Evolutionary conservation across 352 stramenopile genomes (phyloP), one percentile per base, ranked within the genome.

Genomic region (Elongisporangium anandrum): DNA sequence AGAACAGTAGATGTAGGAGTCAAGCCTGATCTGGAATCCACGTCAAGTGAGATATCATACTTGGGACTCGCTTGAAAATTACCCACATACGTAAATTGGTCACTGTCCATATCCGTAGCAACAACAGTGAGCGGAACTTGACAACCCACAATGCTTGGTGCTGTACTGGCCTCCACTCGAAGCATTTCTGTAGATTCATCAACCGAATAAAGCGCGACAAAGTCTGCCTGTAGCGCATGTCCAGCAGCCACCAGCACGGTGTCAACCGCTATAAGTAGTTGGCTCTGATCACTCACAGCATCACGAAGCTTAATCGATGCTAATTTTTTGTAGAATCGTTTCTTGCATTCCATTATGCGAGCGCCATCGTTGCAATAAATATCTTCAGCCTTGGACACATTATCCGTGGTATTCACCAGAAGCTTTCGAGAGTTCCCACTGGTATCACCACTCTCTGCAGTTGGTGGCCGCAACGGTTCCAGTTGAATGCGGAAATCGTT

Each of bases 271-370:
- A 71, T 76, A 20, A 84, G 65, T 3, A 90, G 41, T 3, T 53
- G 58, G n/a, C 79, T 60, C 61, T 87, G 75, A 0, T 66, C 77
- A 15, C 57, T 52, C 4, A 74, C 71, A 1, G 72, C 77, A 19
- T 83, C 66, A 0, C 75, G 77, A 50, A 82, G 65, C 51, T 81
- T 83, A 21, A 90, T 45, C 7, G 54, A 73, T 2, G 77, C 68
- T 4, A 88, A 71, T 29, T 81, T 68, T 26, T 73, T 75, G 52
- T 87, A 90, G 56, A 90, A 88, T 50, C 76, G 68, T 34, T 85
- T 60, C 45, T 85, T 77, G 22, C 71, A 56, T 52, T 86, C 73
- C 34, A 79, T 41, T 39, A 34, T 3, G 4, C 24, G 24, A 7
- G 24, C 24, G 3, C 24, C 24, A 7, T 34, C 24, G 7, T 7